Evolutionary conservation across 208 protist species (phyloP), one percentile per base, ranked within the genome.

Genomic region (Trypanosoma caninum): DNA sequence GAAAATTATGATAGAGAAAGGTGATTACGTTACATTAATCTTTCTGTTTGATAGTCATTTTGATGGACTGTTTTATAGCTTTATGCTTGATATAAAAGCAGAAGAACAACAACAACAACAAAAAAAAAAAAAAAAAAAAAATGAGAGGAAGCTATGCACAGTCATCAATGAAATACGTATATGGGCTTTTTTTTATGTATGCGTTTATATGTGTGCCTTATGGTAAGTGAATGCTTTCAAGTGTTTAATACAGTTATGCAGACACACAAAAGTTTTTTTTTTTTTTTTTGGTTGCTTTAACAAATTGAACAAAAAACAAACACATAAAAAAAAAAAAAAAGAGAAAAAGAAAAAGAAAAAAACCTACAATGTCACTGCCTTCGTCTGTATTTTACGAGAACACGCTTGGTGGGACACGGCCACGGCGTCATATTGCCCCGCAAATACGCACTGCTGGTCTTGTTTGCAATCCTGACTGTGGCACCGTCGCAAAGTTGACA

Each of bases 401-500:
- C 30, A 31, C 27, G 2, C 10, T 70, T 27, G 65, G 65, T 22
- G 71, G 72, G 47, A 74, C 79, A 9, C 68, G 76, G 46, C 64
- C 65, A 38, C 80, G 81, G 23, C 72, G 70, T 33, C 87, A 84
- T 41, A 67, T 87, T 8, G 84, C 88, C 8, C 88, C 88, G 40
- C 78, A 91, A 58, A 75, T 92, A 10, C 82, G 84, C 37, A 53
- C 84, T 10, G 88, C 88, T 37, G 88, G 88, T 25, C 37, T 85
- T 34, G 57, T 63, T 28, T 68, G 68, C n/a, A 65, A 82, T 50
- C 78, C 69, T 57, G 67, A 53, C 31, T 59, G 75, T 57, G 62
- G 78, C 44, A 83, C 65, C 9, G 73, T 64, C 4, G 76, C 64
- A 10, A 78, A 86, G 44, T 71, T 94, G 6, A 82, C 80, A 18